These are phyloP conservation scores for Cercis canadensis DNA, from an alignment of 306 rosid genomes.

Conservation along the genomic window DNA sequence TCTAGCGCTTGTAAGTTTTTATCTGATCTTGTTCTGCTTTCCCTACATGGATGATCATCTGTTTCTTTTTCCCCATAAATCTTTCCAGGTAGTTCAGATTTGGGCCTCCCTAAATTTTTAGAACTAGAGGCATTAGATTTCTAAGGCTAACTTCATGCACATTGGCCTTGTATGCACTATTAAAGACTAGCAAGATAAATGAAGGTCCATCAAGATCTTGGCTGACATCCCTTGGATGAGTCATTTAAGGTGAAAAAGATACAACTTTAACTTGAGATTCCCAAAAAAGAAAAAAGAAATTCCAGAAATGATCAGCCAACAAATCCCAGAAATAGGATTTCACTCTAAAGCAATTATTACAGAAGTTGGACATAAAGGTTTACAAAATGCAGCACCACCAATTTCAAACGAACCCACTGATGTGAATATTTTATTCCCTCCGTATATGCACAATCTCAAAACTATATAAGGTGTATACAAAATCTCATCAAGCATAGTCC, in stretches of 20 bases:
- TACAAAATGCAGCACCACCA: constrained; percentile 47
- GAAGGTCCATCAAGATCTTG: constrained; percentile 18
- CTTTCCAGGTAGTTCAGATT: constrained; percentile 53
- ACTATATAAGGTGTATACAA: no score
- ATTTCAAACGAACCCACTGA: no score
- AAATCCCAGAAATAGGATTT: constrained; percentile 46
- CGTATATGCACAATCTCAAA: no score
- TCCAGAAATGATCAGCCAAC: constrained; percentile 31
- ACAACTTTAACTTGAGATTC: constrained; percentile 35
- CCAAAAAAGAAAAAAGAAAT: constrained; percentile 26
- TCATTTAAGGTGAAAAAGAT: constrained; percentile 28
- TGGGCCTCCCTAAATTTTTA: constrained; percentile 41
- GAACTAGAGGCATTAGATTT: constrained; percentile 48
- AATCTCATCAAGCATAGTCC: no score
- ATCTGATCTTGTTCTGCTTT: constrained; percentile 54
- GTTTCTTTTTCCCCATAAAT: constrained; percentile 37
- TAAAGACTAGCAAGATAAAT: neutral
- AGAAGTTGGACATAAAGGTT: constrained; percentile 22
- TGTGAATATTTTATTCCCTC: no score
- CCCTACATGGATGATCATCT: constrained; percentile 53
- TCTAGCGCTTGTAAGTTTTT: constrained; percentile 51
- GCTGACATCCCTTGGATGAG: constrained; percentile 23
- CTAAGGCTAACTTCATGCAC: no score
- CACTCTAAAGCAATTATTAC: constrained; percentile 63
- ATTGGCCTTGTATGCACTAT: neutral